A percentile compares a stretch with the other conserved stretches of the same genome.
These are phyloP conservation scores for Purshia tridentata DNA, from an alignment of 306 rosid genomes.

Conservation along the genomic window DNA sequence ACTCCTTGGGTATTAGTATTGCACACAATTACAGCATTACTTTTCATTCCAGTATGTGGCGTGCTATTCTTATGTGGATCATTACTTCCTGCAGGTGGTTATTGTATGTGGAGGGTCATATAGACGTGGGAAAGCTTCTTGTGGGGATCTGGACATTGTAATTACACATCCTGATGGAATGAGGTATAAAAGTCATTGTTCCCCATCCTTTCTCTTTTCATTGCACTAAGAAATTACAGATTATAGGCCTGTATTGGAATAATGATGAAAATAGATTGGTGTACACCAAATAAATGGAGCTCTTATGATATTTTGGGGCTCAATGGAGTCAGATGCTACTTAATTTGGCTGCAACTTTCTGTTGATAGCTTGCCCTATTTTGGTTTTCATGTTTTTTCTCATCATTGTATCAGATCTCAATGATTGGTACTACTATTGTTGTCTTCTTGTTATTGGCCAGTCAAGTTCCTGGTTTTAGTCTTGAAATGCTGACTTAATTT, in stretches of 20 bases:
- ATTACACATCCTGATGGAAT: constrained; percentile 89
- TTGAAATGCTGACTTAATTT: constrained; percentile 25
- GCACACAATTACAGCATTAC: constrained; percentile 14
- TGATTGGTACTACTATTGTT: constrained; percentile 4
- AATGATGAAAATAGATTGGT: neutral
- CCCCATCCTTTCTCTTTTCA: constrained; percentile 4
- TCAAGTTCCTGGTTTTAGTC: constrained; percentile 20
- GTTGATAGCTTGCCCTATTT: no score
- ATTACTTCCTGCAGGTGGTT: constrained; percentile 43
- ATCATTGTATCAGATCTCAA: neutral
- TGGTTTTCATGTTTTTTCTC: neutral
- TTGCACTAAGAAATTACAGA: neutral
- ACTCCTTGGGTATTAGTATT: constrained; percentile 3
- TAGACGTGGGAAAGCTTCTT: constrained; percentile 87
- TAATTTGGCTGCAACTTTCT: neutral
- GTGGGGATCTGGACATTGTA: constrained; percentile 91
- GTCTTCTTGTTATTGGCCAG: constrained; percentile 6
- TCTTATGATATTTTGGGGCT: neutral
- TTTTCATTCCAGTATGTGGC: constrained; percentile 16
- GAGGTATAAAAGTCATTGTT: constrained; percentile 43
- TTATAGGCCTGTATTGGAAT: neutral
- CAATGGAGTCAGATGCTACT: neutral
- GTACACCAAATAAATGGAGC: neutral
- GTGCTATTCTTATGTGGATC: neutral
- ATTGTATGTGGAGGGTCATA: constrained; percentile 91